Percentiles rank a stretch among this genome's conserved stretches.
phyloP scores from a whole-genome alignment of 257 asterid species.

The Haberlea rhodopensis region DNA sequence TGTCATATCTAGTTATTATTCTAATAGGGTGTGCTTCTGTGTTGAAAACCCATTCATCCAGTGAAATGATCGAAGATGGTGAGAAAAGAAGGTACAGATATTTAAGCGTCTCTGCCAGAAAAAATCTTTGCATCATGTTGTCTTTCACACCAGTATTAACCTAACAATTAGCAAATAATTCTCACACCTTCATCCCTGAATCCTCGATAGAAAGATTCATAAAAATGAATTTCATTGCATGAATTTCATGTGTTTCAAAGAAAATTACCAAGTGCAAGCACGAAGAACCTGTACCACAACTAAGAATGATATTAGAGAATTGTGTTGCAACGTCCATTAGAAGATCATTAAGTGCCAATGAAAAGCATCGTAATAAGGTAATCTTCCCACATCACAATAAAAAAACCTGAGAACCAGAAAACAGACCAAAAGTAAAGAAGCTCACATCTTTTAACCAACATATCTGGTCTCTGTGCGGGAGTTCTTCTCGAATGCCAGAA shows the following conservation, averaged over 20 bases:
- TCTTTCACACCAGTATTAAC: constrained; percentile 93
- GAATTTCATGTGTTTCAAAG: neutral
- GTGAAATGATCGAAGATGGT: constrained; percentile 82
- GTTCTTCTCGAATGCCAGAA: constrained; percentile 97
- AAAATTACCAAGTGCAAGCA: neutral
- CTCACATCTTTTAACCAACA: constrained; percentile 99
- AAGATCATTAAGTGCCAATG: neutral
- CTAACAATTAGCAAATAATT: constrained; percentile 38
- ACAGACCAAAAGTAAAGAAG: constrained; percentile 17
- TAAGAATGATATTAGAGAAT: neutral
- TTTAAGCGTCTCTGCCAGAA: constrained; percentile 93
- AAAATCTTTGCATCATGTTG: constrained; percentile 99
- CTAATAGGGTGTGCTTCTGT: constrained; percentile 98
- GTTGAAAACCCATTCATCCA: constrained; percentile 98
- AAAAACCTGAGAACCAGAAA: neutral
- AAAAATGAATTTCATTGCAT: neutral
- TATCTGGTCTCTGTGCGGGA: constrained; percentile 86
- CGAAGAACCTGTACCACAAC: neutral
- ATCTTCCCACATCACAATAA: neutral
- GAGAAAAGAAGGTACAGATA: constrained; percentile 97
- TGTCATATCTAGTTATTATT: constrained; percentile 57
- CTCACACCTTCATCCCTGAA: neutral
- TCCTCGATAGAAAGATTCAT: neutral
- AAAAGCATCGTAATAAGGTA: constrained; percentile 5
- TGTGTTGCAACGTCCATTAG: neutral